Conservation (phyloP, 306 rosid genomes). For the Prunus dulcis region DNA sequence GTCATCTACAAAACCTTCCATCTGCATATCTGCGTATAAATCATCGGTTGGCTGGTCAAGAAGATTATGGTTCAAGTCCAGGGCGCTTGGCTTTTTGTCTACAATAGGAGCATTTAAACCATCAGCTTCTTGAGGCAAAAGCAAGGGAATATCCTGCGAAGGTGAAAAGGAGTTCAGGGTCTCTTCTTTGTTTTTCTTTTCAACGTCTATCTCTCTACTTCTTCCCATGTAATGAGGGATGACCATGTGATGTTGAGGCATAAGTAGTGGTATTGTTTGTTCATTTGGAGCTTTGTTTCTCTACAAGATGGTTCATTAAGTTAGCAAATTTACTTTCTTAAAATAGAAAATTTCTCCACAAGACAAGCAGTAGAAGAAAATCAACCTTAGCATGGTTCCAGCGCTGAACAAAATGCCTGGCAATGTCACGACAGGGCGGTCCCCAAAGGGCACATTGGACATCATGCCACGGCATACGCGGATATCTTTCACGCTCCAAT, state of each 20-base stretch:
- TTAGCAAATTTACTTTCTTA: not conserved
- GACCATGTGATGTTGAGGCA: slow-evolving; percentile 55
- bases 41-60: slow-evolving; percentile 35
- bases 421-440: slow-evolving; percentile 47
- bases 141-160: slow-evolving; percentile 39
- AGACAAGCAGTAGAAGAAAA: not conserved
- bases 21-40: slow-evolving; percentile 31
- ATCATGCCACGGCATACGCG: slow-evolving; percentile 62
- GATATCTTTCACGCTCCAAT: slow-evolving; percentile 41
- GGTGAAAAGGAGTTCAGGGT: slow-evolving; percentile 32
- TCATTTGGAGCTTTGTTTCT: slow-evolving; percentile 49
- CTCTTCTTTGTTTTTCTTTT: slow-evolving; percentile 19
- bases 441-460: slow-evolving; percentile 56
- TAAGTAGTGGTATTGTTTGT: slow-evolving; percentile 43
- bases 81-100: slow-evolving; percentile 23
- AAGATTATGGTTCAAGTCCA: slow-evolving; percentile 15
- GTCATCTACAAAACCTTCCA: slow-evolving; percentile 36
- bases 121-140: slow-evolving; percentile 41
- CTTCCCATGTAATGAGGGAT: slow-evolving; percentile 51
- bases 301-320: slow-evolving; percentile 12
- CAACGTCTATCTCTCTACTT: slow-evolving; percentile 26
- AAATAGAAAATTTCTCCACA: not conserved
- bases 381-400: slow-evolving; percentile 58
- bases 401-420: slow-evolving; percentile 52
- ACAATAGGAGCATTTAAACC: slow-evolving; percentile 27